Evolutionary conservation across 305 asterid species (phyloP), one percentile per base, ranked within the genome.

Genomic region (Fraxinus latifolia): DNA sequence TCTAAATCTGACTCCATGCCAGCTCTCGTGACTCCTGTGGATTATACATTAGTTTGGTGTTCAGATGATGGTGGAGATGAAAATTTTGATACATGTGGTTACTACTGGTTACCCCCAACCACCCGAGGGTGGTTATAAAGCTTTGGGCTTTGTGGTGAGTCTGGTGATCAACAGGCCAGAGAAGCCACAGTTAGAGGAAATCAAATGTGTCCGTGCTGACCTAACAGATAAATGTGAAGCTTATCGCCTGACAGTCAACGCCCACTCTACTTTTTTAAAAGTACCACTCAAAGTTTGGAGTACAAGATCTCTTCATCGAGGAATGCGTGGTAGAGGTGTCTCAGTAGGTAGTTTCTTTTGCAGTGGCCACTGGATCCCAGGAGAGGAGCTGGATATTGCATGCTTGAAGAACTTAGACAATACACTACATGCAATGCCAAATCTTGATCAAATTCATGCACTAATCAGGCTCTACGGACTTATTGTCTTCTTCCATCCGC

Each of bases 71-170:
- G 85, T 9, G 86, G 68, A 62, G 92, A 90, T 75, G 96, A 88
- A 37, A 82, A 77, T 50, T 88, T 89, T 34, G 89, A 86, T 73
- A 87, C 82, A 68, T 79, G 86, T 14, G 91, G 96, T 77, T 90
- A 86, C 85, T 86, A 93, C 81, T 95, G 98, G 97, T 82, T 88
- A 44, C 7, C 97, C 96, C 76, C 92, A 89, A 74, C 88, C 97
- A 4, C 93, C 91, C 0, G 91, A 91, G 81, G 36, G 36, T 33
- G 96, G 97, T 42, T 95, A 92, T 79, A 90, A 88, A 82, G 88
- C 97, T 82, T 50, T 92, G 83, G 97, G 97, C 72, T 93, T 90
- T 83, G 81, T 33, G 36, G 36, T 32, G 34, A 32, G 36, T 33
- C 36, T 92, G 78, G 95, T 83, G 58, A 88, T 96, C 29, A 87